Percentiles rank a stretch among this genome's conserved stretches.
Conservation (phyloP, 352 stramenopile genomes). For the Phytophthora pinifolia region DNA sequence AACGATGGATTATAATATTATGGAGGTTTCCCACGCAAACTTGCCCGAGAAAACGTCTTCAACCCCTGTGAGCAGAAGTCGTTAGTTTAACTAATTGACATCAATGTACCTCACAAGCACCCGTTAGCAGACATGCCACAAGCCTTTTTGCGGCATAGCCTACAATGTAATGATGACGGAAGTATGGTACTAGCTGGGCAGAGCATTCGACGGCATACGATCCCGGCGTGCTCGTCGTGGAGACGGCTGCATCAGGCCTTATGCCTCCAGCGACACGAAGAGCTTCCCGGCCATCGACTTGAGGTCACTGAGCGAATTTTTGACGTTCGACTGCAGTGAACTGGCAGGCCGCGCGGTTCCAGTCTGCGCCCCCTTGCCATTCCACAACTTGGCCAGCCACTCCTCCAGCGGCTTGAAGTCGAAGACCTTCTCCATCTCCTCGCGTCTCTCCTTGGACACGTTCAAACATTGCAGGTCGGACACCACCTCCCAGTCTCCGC, state of each 20-base stretch:
- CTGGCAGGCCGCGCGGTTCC: slow-evolving; percentile 19
- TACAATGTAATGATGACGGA: slow-evolving; percentile 12
- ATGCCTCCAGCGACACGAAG: slow-evolving; percentile 46
- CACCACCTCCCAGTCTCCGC: slow-evolving; percentile 73
- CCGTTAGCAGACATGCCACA: not conserved
- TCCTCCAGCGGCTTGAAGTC: slow-evolving; percentile 64
- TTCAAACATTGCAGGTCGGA: slow-evolving; percentile 59
- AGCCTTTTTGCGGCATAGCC: not conserved
- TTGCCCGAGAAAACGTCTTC: no score
- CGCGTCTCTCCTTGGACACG: slow-evolving; percentile 58
- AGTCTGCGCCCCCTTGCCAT: slow-evolving; percentile 24
- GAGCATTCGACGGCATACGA: no score
- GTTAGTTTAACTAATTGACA: no score
- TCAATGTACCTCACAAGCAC: no score
- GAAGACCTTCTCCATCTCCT: slow-evolving; percentile 59
- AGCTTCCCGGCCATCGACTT: slow-evolving; percentile 58
- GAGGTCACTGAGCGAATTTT: slow-evolving; percentile 57
- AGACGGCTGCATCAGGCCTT: not conserved
- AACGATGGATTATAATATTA: no score
- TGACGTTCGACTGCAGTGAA: slow-evolving; percentile 49
- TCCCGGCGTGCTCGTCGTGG: slow-evolving; percentile 1
- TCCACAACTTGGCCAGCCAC: slow-evolving; percentile 66
- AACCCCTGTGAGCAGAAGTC: no score
- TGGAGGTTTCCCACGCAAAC: no score
- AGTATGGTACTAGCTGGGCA: slow-evolving; percentile 22